Conservation (phyloP, 768 basidiomycete species). For the Rhizopogon vinicolor region DNA sequence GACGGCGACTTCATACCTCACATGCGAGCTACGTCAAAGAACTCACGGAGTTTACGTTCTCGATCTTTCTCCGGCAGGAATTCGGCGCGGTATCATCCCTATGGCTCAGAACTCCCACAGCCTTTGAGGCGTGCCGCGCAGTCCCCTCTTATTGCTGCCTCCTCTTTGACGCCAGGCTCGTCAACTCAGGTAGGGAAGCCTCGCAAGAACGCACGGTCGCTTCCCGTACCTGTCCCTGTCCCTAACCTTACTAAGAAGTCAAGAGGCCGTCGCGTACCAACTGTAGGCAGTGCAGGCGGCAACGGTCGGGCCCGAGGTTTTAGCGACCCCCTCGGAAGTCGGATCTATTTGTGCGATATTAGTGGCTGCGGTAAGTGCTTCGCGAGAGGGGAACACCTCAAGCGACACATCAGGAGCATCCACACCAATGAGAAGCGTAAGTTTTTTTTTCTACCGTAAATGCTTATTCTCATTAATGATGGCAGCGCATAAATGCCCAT, state of each 20-base stretch:
- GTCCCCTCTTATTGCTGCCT: slow-evolving; percentile 26
- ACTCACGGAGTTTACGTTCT: slow-evolving; percentile 32
- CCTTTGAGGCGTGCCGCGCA: slow-evolving; percentile 26
- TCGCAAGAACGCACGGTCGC: slow-evolving; percentile 33
- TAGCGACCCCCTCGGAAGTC: slow-evolving; percentile 36
- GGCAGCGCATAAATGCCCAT: slow-evolving; percentile 76
- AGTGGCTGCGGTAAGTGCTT: slow-evolving; percentile 86
- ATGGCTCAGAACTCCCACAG: slow-evolving; percentile 21
- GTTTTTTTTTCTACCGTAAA: slow-evolving; percentile 21
- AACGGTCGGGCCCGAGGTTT: slow-evolving; percentile 16
- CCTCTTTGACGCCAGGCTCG: slow-evolving; percentile 22
- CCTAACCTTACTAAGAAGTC: slow-evolving; percentile 70
- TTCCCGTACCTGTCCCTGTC: slow-evolving; percentile 57
- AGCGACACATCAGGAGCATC: slow-evolving; percentile 83
- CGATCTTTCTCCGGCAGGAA: slow-evolving; percentile 28
- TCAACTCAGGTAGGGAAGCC: slow-evolving; percentile 20
- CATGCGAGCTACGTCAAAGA: slow-evolving; percentile 31
- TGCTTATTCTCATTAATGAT: slow-evolving; percentile 9
- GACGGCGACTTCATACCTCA: slow-evolving; percentile 31
- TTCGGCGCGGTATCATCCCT: slow-evolving; percentile 29
- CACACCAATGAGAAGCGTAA: slow-evolving; percentile 92
- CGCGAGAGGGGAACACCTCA: slow-evolving; percentile 84
- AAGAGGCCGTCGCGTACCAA: slow-evolving; percentile 63
- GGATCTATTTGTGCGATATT: slow-evolving; percentile 72
- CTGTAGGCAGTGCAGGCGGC: slow-evolving; percentile 30